Evolutionary conservation across 2,329 filamentous ascomycete species (phyloP).

Genomic region (Fusarium nodosum): DNA sequence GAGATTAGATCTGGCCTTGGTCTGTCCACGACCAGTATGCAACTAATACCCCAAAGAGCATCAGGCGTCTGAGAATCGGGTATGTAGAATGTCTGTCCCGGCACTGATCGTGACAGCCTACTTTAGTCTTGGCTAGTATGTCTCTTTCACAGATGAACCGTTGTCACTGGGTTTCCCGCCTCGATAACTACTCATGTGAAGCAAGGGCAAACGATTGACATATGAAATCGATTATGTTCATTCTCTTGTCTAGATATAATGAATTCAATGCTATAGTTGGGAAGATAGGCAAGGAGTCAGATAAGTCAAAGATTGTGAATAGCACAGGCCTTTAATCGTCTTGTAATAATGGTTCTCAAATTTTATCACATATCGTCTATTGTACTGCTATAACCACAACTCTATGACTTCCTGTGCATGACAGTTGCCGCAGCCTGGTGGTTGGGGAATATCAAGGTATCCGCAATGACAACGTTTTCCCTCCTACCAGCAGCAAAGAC

Average conservation of each 20-base stretch:
- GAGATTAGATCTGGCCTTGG: neutral
- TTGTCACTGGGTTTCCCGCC: too few relatives aligned
- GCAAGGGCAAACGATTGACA: too few relatives aligned
- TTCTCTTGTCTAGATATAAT: too few relatives aligned
- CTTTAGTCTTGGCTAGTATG: neutral
- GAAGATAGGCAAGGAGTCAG: neutral
- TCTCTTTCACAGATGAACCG: too few relatives aligned
- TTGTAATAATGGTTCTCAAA: neutral
- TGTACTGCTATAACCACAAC: fast-evolving
- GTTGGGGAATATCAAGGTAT: conserved; percentile 87
- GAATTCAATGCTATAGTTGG: too few relatives aligned
- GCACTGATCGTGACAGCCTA: too few relatives aligned
- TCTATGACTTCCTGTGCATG: conserved; percentile 50
- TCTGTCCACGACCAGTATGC: neutral
- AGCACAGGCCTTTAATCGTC: neutral
- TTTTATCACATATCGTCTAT: neutral
- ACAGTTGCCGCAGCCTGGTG: conserved; percentile 70
- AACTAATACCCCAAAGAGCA: neutral
- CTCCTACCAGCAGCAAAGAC: conserved; percentile 86
- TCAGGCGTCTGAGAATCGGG: too few relatives aligned
- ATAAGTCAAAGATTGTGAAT: neutral
- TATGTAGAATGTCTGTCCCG: too few relatives aligned
- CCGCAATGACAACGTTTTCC: conserved; percentile 91
- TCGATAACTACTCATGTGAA: too few relatives aligned
- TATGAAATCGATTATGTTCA: too few relatives aligned